Base-by-base conservation (phyloP, 108 stramenopile species). In the Aurantiochytrium sp. region DNA sequence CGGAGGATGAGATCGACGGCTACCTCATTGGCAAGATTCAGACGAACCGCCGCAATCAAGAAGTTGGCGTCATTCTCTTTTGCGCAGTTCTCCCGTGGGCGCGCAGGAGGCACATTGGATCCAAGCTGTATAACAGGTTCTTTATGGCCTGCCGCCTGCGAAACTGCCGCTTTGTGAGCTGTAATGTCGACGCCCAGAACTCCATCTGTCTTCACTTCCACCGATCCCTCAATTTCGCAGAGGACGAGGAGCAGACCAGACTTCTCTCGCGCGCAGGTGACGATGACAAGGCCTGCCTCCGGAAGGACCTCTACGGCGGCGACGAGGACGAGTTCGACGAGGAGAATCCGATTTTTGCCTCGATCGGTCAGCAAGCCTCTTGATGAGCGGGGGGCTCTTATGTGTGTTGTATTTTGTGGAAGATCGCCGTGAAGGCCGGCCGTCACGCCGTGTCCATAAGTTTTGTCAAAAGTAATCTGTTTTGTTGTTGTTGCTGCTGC, bases 81-180 rank as follows among this genome's bases (percentile, higher is more conserved):
- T 81, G 73, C 3, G 73, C 42, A 30, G 73, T 81, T 1, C 45
- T 81, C 19, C 73, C 73, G 2, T 48, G 45, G 73, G 73, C 73
- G 1, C 39, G 73, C 10, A 12, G 73, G 36, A 12, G 17, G 17
- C 19, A 24, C 45, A 81, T 81, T 30, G 73, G 73, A 0, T 24
- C 10, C n/a, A 17, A 15, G 45, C 73, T 81, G 45, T 81, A 81
- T 24, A 24, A 17, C n/a, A 81, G 30, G 2, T 81, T 81, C 39
- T 81, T 81, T 42, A 24, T 24, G 6, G n/a, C 30, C 12, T 81
- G 73, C 39, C 73, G 73, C n/a, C 19, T 6, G 19, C 21, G 30
- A 24, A n/a, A 48, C 24, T 81, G 73, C 24, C 73, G 73, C 39
- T 81, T 81, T 81, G 73, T 81, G 39, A 6, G 73, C 39, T 41